Evolutionary conservation across 176 grass and related monocot genomes (phyloP), one percentile per base, ranked within the genome.

Genomic region (Themeda triandra): DNA sequence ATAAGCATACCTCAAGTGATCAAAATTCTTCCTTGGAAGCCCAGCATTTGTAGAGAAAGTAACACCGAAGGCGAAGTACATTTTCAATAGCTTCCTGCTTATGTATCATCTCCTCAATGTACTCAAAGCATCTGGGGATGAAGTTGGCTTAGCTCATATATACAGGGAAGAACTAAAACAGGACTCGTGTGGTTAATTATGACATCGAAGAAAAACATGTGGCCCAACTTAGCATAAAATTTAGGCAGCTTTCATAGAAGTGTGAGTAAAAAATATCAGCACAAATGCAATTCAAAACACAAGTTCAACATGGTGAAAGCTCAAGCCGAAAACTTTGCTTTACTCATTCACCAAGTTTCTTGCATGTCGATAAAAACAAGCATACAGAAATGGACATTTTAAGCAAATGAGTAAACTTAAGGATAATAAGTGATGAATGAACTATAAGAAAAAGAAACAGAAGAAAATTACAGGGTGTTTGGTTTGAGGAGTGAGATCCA

Each of bases 21-120:
- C 93, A 30, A 95, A 95, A 84, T 87, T 87, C 78, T 93, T 98
- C 76, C 93, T 98, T 36, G 96, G 96, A 73, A 98, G 81, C 21
- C 96, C 96, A 83, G 80, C 74, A 89, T 95, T 98, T 80, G 93
- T 98, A 95, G 90, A 28, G 96, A 98, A 60, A 98, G 89, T 76
- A 98, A 88, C 24, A 98, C 92, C 73, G 95, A 87, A 98, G 87
- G 44, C 93, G 96, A 71, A 98, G 89, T 14, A 95, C 86, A 35
- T 86, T 98, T 78, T 85, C 87, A 87, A 98, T 90, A 69, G 93
- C 64, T 80, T 98, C 96, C 69, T 98, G 96, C 78, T 98, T 98
- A 64, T 98, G 96, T 80, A 98, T 89, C 89, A 98, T 95, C 83
- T 95, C 96, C 81, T 98, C 96, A 21, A 98, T 98, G 82, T 93